Percentiles rank a stretch among this genome's conserved stretches.
These are phyloP conservation scores for Arthrobotrys pseudoclavata DNA, from an alignment of 2,329 filamentous ascomycete genomes.

Conservation along the genomic window DNA sequence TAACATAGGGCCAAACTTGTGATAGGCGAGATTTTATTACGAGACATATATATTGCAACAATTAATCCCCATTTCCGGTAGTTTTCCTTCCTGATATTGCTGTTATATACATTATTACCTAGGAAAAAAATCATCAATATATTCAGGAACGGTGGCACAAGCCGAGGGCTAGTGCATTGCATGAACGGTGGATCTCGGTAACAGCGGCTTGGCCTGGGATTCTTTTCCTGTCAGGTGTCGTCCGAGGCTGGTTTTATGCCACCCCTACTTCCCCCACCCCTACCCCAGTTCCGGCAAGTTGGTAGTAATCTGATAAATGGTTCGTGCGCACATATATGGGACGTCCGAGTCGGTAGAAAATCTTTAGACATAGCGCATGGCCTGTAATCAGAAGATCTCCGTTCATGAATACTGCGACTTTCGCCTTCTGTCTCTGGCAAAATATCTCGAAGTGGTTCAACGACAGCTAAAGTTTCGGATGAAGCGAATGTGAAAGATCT, in stretches of 20 bases:
- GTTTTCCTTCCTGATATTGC: conserved; percentile 25
- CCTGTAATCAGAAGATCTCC: conserved; percentile 12
- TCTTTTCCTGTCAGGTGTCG: conserved; percentile 24
- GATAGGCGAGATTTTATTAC: conserved; percentile 30
- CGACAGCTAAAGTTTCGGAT: not conserved
- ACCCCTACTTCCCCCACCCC: conserved; percentile 14
- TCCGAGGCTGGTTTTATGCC: conserved; percentile 16
- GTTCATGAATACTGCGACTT: not conserved
- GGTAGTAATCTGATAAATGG: conserved; percentile 36
- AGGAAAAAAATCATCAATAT: conserved; percentile 25
- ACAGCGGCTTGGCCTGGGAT: conserved; percentile 29
- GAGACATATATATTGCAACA: not conserved
- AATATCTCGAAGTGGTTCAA: not conserved
- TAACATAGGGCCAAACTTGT: conserved; percentile 10
- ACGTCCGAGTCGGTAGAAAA: not conserved
- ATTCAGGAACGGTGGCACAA: conserved; percentile 42
- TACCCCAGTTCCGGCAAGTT: conserved; percentile 37
- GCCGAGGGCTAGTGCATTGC: conserved; percentile 35
- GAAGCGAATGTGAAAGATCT: conserved; percentile 22
- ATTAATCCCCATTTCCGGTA: conserved; percentile 15
- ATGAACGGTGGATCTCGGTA: conserved; percentile 33
- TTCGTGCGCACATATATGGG: conserved; percentile 11
- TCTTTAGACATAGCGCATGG: conserved; percentile 15
- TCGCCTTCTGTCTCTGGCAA: not conserved
- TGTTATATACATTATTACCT: conserved; percentile 15